These are phyloP conservation scores for Acer saccharum DNA, from an alignment of 345 rosid species.

Conservation along the genomic window DNA sequence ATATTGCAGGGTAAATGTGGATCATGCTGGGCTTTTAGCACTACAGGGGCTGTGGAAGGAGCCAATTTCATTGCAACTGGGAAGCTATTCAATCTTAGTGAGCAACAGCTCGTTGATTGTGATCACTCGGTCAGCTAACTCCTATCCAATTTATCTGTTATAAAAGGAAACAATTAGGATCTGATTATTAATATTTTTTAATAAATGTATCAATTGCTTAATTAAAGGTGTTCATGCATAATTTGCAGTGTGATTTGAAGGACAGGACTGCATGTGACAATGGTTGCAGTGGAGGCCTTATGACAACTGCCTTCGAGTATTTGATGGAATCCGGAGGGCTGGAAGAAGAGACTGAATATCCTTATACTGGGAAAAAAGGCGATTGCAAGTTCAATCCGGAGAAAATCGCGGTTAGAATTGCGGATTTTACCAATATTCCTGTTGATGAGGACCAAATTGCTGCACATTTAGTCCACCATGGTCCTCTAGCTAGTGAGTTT, in stretches of 20 bases:
- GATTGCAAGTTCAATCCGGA: constrained; percentile 60
- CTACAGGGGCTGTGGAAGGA: constrained; percentile 88
- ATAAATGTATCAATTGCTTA: neutral
- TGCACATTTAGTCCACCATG: constrained; percentile 67
- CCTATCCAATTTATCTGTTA: neutral
- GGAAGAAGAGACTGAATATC: constrained; percentile 69
- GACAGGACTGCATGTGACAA: constrained; percentile 66
- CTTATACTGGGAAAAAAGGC: constrained; percentile 60
- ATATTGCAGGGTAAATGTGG: constrained; percentile 74
- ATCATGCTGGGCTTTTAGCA: constrained; percentile 96
- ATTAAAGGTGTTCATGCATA: neutral
- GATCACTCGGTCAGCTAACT: constrained; percentile 49
- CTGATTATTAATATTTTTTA: neutral
- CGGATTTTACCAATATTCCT: constrained; percentile 64
- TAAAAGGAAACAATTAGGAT: neutral
- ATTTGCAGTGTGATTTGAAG: constrained; percentile 57
- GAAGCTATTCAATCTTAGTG: constrained; percentile 87
- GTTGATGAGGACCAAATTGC: constrained; percentile 75
- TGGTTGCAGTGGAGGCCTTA: constrained; percentile 85
- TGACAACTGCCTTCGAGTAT: constrained; percentile 87
- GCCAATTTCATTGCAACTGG: constrained; percentile 75
- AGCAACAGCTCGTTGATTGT: constrained; percentile 92
- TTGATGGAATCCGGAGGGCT: constrained; percentile 78
- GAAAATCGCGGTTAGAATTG: constrained; percentile 57
- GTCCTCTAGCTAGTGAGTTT: constrained; percentile 72